Evolutionary conservation across 78 protist species (phyloP).

Genomic region (Dictyostelium intermedium): DNA sequence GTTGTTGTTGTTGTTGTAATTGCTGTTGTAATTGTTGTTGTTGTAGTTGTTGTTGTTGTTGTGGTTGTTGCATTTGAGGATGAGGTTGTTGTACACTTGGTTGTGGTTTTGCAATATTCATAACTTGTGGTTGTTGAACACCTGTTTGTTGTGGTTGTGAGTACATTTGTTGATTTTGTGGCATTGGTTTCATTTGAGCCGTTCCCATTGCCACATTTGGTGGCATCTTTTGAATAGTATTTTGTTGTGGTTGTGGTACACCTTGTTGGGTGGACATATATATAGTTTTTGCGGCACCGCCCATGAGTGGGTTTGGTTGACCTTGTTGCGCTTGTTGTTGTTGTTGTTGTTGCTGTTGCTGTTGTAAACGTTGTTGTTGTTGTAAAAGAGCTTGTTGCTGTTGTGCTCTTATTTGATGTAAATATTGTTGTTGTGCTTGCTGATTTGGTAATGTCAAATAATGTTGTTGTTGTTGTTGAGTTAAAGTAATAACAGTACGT

Average conservation of each 20-base stretch:
- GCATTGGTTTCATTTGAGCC: neutral
- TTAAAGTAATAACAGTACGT: neutral
- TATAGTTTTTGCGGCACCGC: neutral
- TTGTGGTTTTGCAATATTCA: neutral
- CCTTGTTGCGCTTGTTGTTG: neutral
- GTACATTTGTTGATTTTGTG: conserved; percentile 12
- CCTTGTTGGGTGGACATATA: neutral
- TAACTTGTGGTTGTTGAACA: neutral
- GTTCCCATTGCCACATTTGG: neutral
- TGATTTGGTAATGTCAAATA: neutral
- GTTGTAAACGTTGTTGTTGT: neutral
- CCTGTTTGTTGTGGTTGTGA: conserved; percentile 7
- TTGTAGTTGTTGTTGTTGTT: neutral
- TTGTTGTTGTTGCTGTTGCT: neutral
- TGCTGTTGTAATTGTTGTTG: neutral
- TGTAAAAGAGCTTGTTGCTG: neutral
- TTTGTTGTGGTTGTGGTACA: neutral
- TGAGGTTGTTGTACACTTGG: conserved; percentile 23
- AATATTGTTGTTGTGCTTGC: neutral
- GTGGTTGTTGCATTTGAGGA: neutral
- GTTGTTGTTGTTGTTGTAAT: neutral
- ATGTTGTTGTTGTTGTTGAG: conserved; percentile 9
- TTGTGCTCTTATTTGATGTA: neutral
- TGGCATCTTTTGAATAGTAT: neutral
- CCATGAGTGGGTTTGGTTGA: neutral